These are phyloP conservation scores for Pseudocercospora ulei DNA, from an alignment of 2,329 filamentous ascomycete species.

Conservation along the genomic window DNA sequence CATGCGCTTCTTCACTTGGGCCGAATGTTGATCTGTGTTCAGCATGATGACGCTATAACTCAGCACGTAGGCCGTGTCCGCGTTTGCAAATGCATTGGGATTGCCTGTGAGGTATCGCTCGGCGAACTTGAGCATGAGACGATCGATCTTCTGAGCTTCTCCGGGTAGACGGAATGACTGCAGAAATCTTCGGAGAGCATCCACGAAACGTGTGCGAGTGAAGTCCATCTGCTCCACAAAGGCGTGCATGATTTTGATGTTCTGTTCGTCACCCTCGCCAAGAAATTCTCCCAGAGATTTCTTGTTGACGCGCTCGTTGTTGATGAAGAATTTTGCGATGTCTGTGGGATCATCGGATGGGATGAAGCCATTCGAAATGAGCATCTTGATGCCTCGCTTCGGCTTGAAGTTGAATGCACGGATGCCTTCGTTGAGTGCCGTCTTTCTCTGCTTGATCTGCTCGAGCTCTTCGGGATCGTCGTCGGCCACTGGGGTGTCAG, in stretches of 20 bases:
- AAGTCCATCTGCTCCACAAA: conserved; percentile 97
- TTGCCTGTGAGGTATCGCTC: conserved; percentile 92
- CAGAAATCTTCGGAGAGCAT: conserved; percentile 79
- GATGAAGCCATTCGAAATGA: conserved; percentile 82
- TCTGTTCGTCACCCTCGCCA: conserved; percentile 83
- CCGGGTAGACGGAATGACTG: conserved; percentile 92
- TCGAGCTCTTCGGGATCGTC: conserved; percentile 94
- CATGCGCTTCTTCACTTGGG: conserved; percentile 80
- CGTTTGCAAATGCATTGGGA: conserved; percentile 94
- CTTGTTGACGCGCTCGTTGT: conserved; percentile 80
- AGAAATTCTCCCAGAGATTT: conserved; percentile 86
- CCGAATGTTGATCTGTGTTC: conserved; percentile 91
- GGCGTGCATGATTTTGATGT: conserved; percentile 95
- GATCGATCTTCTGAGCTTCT: conserved; percentile 97
- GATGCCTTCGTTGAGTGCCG: conserved; percentile 77
- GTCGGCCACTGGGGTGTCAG: conserved; percentile 46
- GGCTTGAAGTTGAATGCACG: conserved; percentile 96
- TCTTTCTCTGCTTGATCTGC: conserved; percentile 88
- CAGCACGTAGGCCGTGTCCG: conserved; percentile 91
- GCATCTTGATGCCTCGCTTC: conserved; percentile 77
- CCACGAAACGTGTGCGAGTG: conserved; percentile 78
- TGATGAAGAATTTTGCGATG: conserved; percentile 71
- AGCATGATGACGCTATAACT: conserved; percentile 94
- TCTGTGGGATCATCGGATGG: conserved; percentile 65
- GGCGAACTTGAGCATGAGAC: conserved; percentile 98